Conservation (phyloP, 176 grass and related monocot species). For the Carex parvula region DNA sequence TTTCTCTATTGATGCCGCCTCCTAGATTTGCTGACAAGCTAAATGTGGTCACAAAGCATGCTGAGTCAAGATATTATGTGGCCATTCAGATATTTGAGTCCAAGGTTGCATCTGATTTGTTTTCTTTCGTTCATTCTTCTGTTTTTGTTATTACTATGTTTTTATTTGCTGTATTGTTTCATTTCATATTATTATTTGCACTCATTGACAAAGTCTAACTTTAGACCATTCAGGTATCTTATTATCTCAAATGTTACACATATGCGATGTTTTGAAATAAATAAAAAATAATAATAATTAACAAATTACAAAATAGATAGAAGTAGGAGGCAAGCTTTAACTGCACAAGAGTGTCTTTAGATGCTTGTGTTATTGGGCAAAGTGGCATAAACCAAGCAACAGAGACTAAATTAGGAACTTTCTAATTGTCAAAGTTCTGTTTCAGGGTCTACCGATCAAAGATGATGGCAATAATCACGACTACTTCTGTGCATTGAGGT, state of each 20-base stretch:
- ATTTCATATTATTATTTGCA: neutral
- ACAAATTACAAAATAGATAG: neutral
- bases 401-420: slow-evolving; percentile 8
- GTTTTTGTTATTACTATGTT: neutral
- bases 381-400: neutral
- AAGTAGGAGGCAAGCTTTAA: neutral
- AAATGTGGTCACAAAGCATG: slow-evolving; percentile 61
- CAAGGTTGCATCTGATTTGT: slow-evolving; percentile 43
- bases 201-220: slow-evolving; percentile 14
- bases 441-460: slow-evolving; percentile 71
- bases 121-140: neutral
- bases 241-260: slow-evolving; percentile 6
- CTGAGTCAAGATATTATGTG: slow-evolving; percentile 89
- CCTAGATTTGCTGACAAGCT: slow-evolving; percentile 83
- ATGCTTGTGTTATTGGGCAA: neutral
- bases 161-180: neutral
- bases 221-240: neutral
- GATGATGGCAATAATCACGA: slow-evolving; percentile 92
- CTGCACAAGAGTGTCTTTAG: neutral
- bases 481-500: slow-evolving; percentile 89
- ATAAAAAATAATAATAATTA: neutral
- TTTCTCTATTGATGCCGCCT: slow-evolving; percentile 78
- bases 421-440: slow-evolving; percentile 19
- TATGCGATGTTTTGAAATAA: neutral
- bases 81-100: slow-evolving; percentile 88